Percentiles rank a stretch among this genome's conserved stretches.
Evolutionary conservation across 495 filamentous ascomycete genomes (phyloP).

Genomic region (Astrothelium subdiscretum): DNA sequence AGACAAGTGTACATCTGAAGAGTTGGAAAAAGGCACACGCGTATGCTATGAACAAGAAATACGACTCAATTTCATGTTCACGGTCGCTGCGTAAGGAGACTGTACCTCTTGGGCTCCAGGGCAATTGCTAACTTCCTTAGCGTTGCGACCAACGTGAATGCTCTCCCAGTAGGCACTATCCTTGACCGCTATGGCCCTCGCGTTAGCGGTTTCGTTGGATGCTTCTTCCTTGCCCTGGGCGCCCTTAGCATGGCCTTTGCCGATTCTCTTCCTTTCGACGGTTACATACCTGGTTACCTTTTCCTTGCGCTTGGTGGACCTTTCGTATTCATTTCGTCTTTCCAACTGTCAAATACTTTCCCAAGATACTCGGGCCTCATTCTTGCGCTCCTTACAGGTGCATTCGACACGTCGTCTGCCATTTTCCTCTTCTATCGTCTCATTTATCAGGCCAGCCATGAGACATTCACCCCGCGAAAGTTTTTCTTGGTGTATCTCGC

Average conservation of each 20-base stretch:
- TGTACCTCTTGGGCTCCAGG: neutral
- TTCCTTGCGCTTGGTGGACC: constrained; percentile 77
- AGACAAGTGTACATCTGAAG: constrained; percentile 45
- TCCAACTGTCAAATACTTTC: constrained; percentile 89
- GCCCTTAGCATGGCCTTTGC: constrained; percentile 62
- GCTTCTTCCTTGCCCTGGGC: constrained; percentile 56
- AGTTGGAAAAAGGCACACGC: constrained; percentile 47
- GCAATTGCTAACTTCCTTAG: neutral
- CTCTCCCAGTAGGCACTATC: constrained; percentile 74
- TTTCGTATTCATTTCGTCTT: constrained; percentile 81
- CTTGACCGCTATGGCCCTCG: constrained; percentile 75
- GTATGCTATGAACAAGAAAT: constrained; percentile 68
- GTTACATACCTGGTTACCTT: constrained; percentile 67
- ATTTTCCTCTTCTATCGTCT: constrained; percentile 78
- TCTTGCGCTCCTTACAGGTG: constrained; percentile 72
- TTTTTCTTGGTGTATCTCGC: constrained; percentile 72
- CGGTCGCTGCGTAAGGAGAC: constrained; percentile 49
- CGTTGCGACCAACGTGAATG: constrained; percentile 72
- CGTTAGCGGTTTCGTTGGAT: constrained; percentile 62
- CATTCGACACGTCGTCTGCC: constrained; percentile 83
- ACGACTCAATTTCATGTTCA: constrained; percentile 88
- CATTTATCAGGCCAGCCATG: constrained; percentile 51
- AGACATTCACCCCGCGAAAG: constrained; percentile 47
- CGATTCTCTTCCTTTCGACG: constrained; percentile 51
- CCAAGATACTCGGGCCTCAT: constrained; percentile 77